These are phyloP conservation scores for Paramecium sonneborni DNA, from an alignment of 73 alveolate species.

Conservation along the genomic window DNA sequence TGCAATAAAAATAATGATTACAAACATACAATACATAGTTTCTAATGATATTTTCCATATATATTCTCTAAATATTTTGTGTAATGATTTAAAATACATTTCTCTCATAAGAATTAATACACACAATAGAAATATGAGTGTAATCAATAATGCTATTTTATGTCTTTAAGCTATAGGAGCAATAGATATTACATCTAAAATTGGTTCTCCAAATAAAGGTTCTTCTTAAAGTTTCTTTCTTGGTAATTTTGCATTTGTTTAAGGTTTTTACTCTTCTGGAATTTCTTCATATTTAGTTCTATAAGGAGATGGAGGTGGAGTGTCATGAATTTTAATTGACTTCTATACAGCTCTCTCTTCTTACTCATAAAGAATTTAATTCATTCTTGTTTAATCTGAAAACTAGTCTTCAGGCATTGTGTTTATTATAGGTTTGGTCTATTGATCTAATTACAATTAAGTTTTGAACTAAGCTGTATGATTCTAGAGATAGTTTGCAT, in stretches of 20 bases:
- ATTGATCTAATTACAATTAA: neutral
- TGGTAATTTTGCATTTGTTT: conserved; percentile 21
- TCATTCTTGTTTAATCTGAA: conserved; percentile 37
- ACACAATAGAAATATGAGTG: neutral
- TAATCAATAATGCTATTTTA: neutral
- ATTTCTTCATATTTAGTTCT: neutral
- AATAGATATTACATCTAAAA: neutral
- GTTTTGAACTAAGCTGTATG: conserved; percentile 26
- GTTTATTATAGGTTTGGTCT: neutral
- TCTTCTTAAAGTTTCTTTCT: conserved; percentile 20
- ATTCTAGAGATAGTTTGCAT: neutral
- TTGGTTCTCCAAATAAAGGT: neutral
- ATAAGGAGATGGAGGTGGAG: conserved; percentile 20
- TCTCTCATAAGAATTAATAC: conserved; percentile 13
- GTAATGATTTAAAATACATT: neutral
- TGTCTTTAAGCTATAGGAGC: conserved; percentile 26
- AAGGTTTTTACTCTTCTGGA: neutral
- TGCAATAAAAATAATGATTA: neutral
- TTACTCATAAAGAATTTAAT: neutral
- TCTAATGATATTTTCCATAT: conserved; percentile 1
- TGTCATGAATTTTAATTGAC: neutral
- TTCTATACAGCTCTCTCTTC: neutral
- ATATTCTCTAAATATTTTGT: neutral
- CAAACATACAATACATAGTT: neutral
- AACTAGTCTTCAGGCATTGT: neutral